phyloP scores from a whole-genome alignment of 371 early-diverging fungal genomes.

The Mucor plumbeus region DNA sequence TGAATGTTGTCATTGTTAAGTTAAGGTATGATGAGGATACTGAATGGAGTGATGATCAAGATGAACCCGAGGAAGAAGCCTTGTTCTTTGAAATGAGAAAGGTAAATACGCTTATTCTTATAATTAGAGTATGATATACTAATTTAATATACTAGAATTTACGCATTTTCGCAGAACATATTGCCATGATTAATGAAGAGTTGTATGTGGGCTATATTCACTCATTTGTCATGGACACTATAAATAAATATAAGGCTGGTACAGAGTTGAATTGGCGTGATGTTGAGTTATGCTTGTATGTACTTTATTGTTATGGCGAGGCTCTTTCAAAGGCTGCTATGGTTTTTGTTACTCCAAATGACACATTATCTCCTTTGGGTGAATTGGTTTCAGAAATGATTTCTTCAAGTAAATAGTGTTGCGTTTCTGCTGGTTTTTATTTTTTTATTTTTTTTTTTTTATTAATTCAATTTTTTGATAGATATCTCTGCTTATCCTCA shows the following conservation, averaged over 20 bases:
- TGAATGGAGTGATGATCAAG: constrained; percentile 78
- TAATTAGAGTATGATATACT: too few relatives aligned
- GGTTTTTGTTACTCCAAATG: constrained; percentile 59
- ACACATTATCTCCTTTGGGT: constrained; percentile 67
- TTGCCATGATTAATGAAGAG: constrained; percentile 69
- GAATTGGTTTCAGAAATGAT: constrained; percentile 78
- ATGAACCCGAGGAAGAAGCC: constrained; percentile 76
- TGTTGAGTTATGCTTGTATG: constrained; percentile 80
- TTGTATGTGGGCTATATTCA: constrained; percentile 64
- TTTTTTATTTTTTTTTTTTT: neutral
- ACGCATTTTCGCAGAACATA: constrained; percentile 74
- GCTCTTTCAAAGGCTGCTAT: constrained; percentile 65
- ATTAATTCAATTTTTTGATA: constrained; percentile 23
- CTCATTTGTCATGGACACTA: constrained; percentile 62
- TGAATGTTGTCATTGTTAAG: constrained; percentile 81
- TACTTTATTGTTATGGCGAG: constrained; percentile 80
- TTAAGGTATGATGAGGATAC: constrained; percentile 89
- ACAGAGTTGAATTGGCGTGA: constrained; percentile 74
- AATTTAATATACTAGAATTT: constrained; percentile 50
- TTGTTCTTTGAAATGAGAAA: constrained; percentile 80
- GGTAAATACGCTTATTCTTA: constrained; percentile 38
- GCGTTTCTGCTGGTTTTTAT: neutral
- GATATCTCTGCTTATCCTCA: constrained; percentile 83
- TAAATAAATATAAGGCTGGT: constrained; percentile 57
- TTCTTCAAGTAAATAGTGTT: constrained; percentile 39